Base-by-base conservation (phyloP, 257 asterid species). In the Solanum chilense region DNA sequence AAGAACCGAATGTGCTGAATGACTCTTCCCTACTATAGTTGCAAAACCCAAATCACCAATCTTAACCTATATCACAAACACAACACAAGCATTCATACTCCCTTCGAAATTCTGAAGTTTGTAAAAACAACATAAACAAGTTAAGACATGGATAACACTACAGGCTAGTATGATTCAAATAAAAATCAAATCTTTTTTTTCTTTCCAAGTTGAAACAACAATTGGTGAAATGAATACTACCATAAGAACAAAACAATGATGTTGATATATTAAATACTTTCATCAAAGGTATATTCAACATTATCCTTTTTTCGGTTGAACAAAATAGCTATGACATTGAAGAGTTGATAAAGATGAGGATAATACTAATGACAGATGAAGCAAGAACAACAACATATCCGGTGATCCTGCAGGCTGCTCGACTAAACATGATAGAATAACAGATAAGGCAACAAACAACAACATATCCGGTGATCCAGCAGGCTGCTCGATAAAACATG, bases 11-110 rank as follows among this genome's bases (percentile, higher is more conserved):
- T 91, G 96, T 9, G 96, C 98, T 15, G 92, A 89, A 85, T 93
- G 96, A 56, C 90, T 92, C 88, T 90, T 90, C 80, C 94, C 95
- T 41, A 94, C 94, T 12, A 86, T 88, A 23, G 96, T 93, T 27
- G 98, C 98, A 89, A 95, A 85, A 3, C 97, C 98, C 87, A 94
- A 88, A 88, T 95, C 98, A 70, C 98, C 98, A 80, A 95, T 95
- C 90, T 95, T 95, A 86, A 95, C 96, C 98, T 95, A 85, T 86
- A 88, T 14, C 87, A 78, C 5, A 68, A 27, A 68, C 52, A 69
- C 85, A 86, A 86, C 80, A 45, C 44, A 39, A 49, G 27, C 73
- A 60, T 25, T 45, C 18, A 4, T 45, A 45, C 37, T 45, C 20
- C 85, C 68, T 49, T 81, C 3, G 3, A 81, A 49, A 78, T 45